Evolutionary conservation across 192 early-diverging fungal species (phyloP), one percentile per base, ranked within the genome.

Genomic region (Coemansia nantahalensis): DNA sequence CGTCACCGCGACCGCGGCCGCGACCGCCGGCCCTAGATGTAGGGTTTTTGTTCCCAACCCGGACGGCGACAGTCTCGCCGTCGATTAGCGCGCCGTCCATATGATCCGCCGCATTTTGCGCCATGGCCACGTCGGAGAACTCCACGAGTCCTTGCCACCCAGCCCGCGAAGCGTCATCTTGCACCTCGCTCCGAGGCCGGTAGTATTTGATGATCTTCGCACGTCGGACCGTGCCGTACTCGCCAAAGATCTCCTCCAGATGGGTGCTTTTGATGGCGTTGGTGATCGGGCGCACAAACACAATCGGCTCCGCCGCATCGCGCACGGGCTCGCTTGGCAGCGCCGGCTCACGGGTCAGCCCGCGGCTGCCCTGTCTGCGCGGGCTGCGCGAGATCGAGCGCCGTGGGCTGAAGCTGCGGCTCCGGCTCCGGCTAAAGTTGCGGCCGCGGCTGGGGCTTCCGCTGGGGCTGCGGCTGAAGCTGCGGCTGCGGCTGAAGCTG

Each of bases 21-120:
- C n/a, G n/a, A n/a, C n/a, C n/a, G n/a, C n/a, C n/a, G n/a, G n/a
- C n/a, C n/a, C n/a, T n/a, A n/a, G 26, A 28, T 3, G 31, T 9
- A 32, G 9, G 9, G 5, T 48, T 42, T 19, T 37, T 47, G 31
- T 43, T 31, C 15, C 33, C 66, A n/a, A 41, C 24, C 22, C 30
- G 23, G 5, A 43, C 55, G 16, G 39, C 11, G 13, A 71, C 33
- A 13, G 18, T 54, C 3, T n/a, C 39, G 8, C 33, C 33, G 18
- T 51, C 52, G 34, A 71, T 59, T 46, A 54, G 38, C 12, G 46
- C 68, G 15, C 68, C 68, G 19, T 71, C 49, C 68, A 71, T 64
- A 28, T 64, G 47, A 13, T 71, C 68, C 17, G 19, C 21, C 3
- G 68, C 61, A 36, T 59, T 48, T 11, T 54, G 42, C 9, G 51